phyloP scores from a whole-genome alignment of 176 grass and related monocot species.

The Lolium multiflorum region DNA sequence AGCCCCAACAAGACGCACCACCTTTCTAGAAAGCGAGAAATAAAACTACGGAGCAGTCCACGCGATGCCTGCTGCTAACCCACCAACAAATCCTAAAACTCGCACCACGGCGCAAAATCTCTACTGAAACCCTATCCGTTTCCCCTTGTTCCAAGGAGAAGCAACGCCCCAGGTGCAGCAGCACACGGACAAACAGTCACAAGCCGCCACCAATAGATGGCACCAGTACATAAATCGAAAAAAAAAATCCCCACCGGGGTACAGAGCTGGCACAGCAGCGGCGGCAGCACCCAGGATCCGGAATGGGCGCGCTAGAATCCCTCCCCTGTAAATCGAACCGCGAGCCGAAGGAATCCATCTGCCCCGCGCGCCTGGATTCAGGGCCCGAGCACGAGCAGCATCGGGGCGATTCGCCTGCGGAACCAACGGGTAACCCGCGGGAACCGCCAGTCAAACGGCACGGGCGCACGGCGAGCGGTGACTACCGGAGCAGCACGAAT shows the following conservation, averaged over 20 bases:
- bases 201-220: not conserved
- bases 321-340: not conserved
- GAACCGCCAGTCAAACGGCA: not conserved
- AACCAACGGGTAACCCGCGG: not conserved
- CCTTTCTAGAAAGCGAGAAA: not conserved
- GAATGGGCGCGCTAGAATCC: not conserved
- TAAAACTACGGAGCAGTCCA: not conserved
- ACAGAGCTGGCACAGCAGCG: not conserved
- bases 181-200: not conserved
- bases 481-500: not conserved
- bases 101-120: not conserved
- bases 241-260: not conserved
- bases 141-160: not conserved
- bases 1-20: not conserved
- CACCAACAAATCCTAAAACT: not conserved
- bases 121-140: not conserved
- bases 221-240: not conserved
- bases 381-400: not conserved
- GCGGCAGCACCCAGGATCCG: no score
- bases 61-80: conserved; percentile 16
- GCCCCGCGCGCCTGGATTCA: not conserved
- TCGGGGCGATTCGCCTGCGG: not conserved
- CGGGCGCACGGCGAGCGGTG: not conserved
- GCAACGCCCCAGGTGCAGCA: not conserved
- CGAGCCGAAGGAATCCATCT: not conserved